Conservation (phyloP, 768 basidiomycete species). For the Boletus patriciae region DNA sequence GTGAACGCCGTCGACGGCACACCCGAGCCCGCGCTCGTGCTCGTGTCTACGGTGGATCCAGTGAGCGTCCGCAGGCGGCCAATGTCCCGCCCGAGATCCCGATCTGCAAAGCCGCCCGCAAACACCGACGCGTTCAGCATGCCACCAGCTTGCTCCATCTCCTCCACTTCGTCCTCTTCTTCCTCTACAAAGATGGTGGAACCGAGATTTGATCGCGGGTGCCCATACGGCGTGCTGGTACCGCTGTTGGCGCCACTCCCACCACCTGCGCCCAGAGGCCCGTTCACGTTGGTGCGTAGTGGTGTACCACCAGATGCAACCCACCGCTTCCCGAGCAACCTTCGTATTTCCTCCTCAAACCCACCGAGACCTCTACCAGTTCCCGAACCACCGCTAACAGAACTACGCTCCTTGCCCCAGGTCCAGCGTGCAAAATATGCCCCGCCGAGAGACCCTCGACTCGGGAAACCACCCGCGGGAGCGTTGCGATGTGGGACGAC, state of each 20-base stretch:
- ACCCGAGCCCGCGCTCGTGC: constrained; percentile 33
- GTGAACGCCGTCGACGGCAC: constrained; percentile 57
- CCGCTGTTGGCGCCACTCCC: constrained; percentile 62
- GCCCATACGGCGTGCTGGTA: constrained; percentile 65
- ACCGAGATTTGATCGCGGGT: constrained; percentile 52
- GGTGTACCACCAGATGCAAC: constrained; percentile 58
- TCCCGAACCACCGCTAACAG: constrained; percentile 31
- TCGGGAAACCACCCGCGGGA: constrained; percentile 66
- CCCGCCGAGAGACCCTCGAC: constrained; percentile 67
- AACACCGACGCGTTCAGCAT: constrained; percentile 33
- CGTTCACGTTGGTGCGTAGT: constrained; percentile 61
- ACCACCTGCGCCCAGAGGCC: constrained; percentile 31
- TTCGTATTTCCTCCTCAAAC: constrained; percentile 78
- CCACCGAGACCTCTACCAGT: constrained; percentile 46
- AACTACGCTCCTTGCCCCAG: constrained; percentile 65
- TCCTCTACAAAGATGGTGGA: constrained; percentile 63
- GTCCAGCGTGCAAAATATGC: constrained; percentile 86
- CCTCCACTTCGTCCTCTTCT: constrained; percentile 72
- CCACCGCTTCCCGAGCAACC: constrained; percentile 75
- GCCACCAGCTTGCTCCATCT: constrained; percentile 45
- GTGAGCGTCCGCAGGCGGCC: constrained; percentile 58
- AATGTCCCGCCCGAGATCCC: constrained; percentile 38
- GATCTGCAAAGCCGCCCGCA: constrained; percentile 41
- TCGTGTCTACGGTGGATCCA: constrained; percentile 41
- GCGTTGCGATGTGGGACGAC: constrained; percentile 68